phyloP scores from a whole-genome alignment of 2,329 filamentous ascomycete genomes.

The Clathrospora elynae region DNA sequence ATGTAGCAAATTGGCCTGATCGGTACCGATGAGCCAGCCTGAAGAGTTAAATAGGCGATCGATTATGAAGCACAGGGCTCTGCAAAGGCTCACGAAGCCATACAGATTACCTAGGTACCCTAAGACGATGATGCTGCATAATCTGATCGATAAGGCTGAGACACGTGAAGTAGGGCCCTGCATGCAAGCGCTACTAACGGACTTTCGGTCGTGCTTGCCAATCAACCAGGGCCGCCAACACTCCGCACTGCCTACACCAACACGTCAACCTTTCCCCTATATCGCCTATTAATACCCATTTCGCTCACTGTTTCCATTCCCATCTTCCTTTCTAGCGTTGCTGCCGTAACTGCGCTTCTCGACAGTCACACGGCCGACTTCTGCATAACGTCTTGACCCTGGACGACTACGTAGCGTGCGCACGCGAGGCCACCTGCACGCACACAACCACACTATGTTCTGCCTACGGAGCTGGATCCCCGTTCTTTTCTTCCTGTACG shows the following conservation, averaged over 20 bases:
- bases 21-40: too few species aligned
- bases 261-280: constrained; percentile 8
- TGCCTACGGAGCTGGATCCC: constrained; percentile 66
- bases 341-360: constrained; percentile 5
- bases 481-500: constrained; percentile 59
- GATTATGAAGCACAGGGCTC: too few species aligned
- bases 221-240: constrained; percentile 13
- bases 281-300: constrained; percentile 15
- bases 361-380: constrained; percentile 2
- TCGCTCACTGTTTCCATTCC: constrained; percentile 7
- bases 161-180: constrained; percentile 8
- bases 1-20: neutral
- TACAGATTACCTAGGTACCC: too few species aligned
- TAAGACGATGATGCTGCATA: too few species aligned
- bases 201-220: constrained; percentile 6
- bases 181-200: constrained; percentile 9
- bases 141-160: constrained; percentile 6
- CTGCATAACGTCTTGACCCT: neutral
- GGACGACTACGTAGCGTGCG: constrained; percentile 6
- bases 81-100: too few species aligned
- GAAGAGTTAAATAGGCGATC: too few species aligned
- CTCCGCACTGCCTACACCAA: constrained; percentile 7
- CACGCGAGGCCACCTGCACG: constrained; percentile 16
- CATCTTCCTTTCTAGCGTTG: neutral
- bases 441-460: constrained; percentile 58